These are phyloP conservation scores for Aspergillus sparsus DNA, from an alignment of 495 filamentous ascomycete species.

Conservation along the genomic window DNA sequence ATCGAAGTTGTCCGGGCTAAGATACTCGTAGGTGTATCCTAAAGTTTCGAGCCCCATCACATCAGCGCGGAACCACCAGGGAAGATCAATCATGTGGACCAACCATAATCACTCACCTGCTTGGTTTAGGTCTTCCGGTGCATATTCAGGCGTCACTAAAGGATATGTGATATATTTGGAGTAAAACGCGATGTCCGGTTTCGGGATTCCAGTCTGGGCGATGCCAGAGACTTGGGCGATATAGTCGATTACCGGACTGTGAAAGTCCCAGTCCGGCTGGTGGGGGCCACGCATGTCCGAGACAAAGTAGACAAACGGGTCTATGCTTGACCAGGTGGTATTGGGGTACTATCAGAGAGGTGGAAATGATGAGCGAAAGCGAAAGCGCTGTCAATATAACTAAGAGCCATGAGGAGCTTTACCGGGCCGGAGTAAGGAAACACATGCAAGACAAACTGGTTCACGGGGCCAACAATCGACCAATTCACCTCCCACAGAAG, in stretches of 20 bases:
- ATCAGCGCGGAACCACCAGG: neutral
- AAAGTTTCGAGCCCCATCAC: neutral
- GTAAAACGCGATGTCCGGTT: slow-evolving; percentile 8
- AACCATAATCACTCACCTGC: slow-evolving; percentile 6
- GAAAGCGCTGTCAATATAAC: neutral
- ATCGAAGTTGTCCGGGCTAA: slow-evolving; percentile 17
- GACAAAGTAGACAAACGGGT: neutral
- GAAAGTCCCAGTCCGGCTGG: slow-evolving; percentile 9
- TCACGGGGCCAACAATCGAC: neutral
- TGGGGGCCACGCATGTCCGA: neutral
- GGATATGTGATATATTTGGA: slow-evolving; percentile 5
- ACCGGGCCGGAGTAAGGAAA: slow-evolving; percentile 1
- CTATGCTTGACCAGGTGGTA: neutral
- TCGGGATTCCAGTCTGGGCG: slow-evolving; percentile 8
- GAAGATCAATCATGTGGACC: neutral
- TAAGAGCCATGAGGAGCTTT: neutral
- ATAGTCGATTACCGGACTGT: neutral
- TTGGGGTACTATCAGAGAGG: slow-evolving; percentile 1
- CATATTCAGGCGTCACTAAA: neutral
- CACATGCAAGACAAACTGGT: neutral
- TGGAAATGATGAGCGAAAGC: neutral
- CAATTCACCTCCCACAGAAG: neutral
- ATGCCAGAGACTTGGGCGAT: neutral
- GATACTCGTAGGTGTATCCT: slow-evolving; percentile 15
- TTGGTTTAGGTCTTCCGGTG: neutral